Base-by-base conservation (phyloP, 2,329 filamentous ascomycete genomes). In the Claviceps paspali region DNA sequence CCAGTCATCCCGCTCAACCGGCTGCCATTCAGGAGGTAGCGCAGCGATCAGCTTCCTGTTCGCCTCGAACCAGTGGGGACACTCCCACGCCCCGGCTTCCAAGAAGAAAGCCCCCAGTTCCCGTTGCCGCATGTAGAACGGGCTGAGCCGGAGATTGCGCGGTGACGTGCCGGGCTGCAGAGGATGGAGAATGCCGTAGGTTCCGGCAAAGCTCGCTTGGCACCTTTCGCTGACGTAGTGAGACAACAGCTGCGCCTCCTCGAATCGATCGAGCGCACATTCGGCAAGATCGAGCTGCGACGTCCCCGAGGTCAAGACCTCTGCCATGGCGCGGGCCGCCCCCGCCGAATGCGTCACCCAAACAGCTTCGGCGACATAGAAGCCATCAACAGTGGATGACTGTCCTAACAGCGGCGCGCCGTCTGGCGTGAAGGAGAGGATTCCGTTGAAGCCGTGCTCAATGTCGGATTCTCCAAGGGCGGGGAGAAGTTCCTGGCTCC, bases 281-380 rank as follows among this genome's bases (percentile, higher is more conserved):
- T 74, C 74, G 2, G 67, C 56, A 4, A 78, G 55, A 36, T 78
- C 73, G 24, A 76, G 61, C 4, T 61, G 52, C 0, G 73, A 73
- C 18, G 58, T 59, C 3, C 73, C 74, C 1, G 60, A 62, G 0
- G 73, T 77, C 19, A 79, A 54, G 0, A 73, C 48, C 47, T 79
- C 64, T 0, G 74, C 74, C 1, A 79, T 49, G 0, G 74, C 72
- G 19, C 70, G 65, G 7, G 74, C 74, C 2, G 78, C 68, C 18
- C 74, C 74, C 0, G 72, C 73, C 0, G 73, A 77, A 44, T 79
- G 74, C 14, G 74, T 79, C 1, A 78, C 74, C 74, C 74, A 79
- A 0, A 79, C 72, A 5, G 74, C 74, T 46, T 79, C 74, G 0
- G 74, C 74, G 1, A 79, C 70, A 45, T 64, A 77, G 53, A 79